Evolutionary conservation across 805 yeast species (phyloP), one percentile per base, ranked within the genome.

Genomic region (Lipomyces orientalis): DNA sequence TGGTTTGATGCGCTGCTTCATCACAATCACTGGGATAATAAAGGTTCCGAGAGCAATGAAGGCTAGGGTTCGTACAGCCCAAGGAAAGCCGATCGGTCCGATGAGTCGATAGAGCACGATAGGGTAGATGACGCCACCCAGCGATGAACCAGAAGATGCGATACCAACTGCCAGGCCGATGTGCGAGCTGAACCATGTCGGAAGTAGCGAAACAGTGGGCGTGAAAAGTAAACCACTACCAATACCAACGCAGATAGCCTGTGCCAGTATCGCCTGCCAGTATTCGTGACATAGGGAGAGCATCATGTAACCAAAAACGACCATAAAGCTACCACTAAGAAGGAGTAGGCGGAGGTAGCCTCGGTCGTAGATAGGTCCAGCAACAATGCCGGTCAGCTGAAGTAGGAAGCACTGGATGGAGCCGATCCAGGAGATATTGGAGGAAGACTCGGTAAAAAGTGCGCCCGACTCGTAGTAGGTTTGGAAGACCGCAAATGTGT

Each of bases 191-290:
- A 84, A 85, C 77, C 83, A 84, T 34, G 82, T 84, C 0, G 85
- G 76, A 14, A 85, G 75, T 54, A 83, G 75, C 4, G 85, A 79
- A 1, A 82, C 74, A 76, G 39, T n/a, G 16, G 64, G 51, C n/a
- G 34, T 10, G 39, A 64, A 64, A 9, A 64, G 9, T 6, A 31
- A 5, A 4, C 43, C 29, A 16, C 34, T 52, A 7, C 64, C 66
- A 39, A 55, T 51, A 34, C 60, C 43, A 14, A 35, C 29, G 56
- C 61, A 83, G 81, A 33, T 81, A 22, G 54, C 84, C 73, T 86
- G 87, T 4, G 85, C 79, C n/a, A 86, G 75, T 39, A 87, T 78
- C 62, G 87, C 82, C 67, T 87, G 89, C 73, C 81, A 84, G 16
- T 84, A 78, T 8, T 78, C 73, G 2, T 76, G 75, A 55, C 84